Evolutionary conservation across 345 rosid genomes (phyloP).

Genomic region (Pelargonium nanum): DNA sequence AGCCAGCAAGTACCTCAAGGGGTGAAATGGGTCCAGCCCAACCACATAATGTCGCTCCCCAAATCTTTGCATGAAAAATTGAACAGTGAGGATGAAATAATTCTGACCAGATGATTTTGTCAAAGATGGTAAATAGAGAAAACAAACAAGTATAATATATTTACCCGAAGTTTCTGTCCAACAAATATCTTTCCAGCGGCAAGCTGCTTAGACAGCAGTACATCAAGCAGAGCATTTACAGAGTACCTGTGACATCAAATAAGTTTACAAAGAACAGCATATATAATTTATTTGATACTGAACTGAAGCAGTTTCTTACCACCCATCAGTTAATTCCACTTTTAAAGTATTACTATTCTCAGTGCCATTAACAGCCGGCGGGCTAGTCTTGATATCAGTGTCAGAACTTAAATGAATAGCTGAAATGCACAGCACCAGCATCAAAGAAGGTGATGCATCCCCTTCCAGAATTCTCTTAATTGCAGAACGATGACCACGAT

Average conservation of each 20-base stretch:
- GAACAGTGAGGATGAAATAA: constrained; percentile 16
- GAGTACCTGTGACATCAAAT: constrained; percentile 56
- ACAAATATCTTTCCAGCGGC: constrained; percentile 61
- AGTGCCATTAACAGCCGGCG: constrained; percentile 23
- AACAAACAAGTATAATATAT: constrained; percentile 12
- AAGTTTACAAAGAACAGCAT: constrained; percentile 10
- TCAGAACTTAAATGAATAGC: constrained; percentile 27
- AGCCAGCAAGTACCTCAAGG: constrained; percentile 51
- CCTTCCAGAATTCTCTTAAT: constrained; percentile 84
- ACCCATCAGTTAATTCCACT: constrained; percentile 87
- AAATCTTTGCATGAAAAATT: constrained; percentile 44
- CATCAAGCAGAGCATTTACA: constrained; percentile 59
- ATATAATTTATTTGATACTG: neutral
- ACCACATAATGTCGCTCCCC: constrained; percentile 77
- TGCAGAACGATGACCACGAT: constrained; percentile 82
- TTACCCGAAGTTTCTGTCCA: constrained; percentile 90
- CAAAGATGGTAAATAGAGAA: constrained; percentile 11
- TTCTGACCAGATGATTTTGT: neutral
- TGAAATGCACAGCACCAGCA: constrained; percentile 74
- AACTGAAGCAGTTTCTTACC: constrained; percentile 42
- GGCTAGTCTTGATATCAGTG: constrained; percentile 21
- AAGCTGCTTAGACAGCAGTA: constrained; percentile 46
- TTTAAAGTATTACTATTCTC: constrained; percentile 29
- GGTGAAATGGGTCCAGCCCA: constrained; percentile 86
- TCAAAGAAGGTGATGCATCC: constrained; percentile 59